Percentiles rank a stretch among this genome's conserved stretches.
Conservation (phyloP, 164 flowering plant species). For the Amborella trichopoda region DNA sequence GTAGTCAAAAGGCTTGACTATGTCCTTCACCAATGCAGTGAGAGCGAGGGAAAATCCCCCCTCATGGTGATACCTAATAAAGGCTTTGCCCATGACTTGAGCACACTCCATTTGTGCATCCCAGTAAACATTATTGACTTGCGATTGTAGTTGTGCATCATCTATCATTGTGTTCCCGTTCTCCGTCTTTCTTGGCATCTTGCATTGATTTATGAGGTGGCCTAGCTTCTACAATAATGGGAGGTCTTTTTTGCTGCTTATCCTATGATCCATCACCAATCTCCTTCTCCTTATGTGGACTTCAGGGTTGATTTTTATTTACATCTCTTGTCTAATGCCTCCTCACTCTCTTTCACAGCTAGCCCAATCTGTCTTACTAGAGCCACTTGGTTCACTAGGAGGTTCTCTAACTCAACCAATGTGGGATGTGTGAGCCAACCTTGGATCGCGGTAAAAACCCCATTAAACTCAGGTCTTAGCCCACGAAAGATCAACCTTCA, state of each 20-base stretch:
- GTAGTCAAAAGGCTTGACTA: neutral
- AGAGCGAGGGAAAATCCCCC: neutral
- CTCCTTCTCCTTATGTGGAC: neutral
- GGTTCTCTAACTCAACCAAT: neutral
- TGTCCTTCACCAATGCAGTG: neutral
- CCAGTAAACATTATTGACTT: neutral
- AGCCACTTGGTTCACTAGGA: neutral
- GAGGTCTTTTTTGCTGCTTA: too few relatives aligned
- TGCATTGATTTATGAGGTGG: too few relatives aligned
- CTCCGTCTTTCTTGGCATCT: too few relatives aligned
- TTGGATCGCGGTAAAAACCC: neutral
- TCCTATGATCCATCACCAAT: too few relatives aligned
- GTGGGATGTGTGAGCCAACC: neutral
- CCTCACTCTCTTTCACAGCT: neutral
- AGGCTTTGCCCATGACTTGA: neutral
- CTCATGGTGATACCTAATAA: neutral
- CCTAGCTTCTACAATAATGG: too few relatives aligned
- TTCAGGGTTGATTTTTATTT: neutral
- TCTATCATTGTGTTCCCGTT: too few relatives aligned
- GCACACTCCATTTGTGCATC: neutral
- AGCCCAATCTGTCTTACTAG: neutral
- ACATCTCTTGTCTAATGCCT: neutral
- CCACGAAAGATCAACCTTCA: neutral
- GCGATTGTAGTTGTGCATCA: neutral
- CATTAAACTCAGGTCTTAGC: neutral